Evolutionary conservation across 2,329 filamentous ascomycete species (phyloP).

Genomic region (Penicillium sp.): DNA sequence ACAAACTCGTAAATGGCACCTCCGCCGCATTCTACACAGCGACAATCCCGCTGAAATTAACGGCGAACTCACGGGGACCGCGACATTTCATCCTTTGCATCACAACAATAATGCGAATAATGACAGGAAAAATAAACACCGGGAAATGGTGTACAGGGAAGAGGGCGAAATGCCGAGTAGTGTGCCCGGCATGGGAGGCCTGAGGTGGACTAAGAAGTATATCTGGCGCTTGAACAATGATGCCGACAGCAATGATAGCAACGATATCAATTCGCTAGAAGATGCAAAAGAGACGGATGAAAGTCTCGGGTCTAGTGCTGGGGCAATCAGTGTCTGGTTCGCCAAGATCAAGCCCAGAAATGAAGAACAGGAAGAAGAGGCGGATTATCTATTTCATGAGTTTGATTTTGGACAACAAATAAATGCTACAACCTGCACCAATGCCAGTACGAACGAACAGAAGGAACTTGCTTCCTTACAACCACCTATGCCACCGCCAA

Average conservation of each 20-base stretch:
- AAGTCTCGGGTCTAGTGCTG: background rate
- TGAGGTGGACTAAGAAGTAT: conserved; percentile 41
- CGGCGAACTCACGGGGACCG: conserved; percentile 38
- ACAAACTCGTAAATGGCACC: conserved; percentile 10
- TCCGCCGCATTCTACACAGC: conserved; percentile 29
- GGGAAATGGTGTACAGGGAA: conserved; percentile 39
- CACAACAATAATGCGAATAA: conserved; percentile 16
- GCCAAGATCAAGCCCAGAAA: conserved; percentile 30
- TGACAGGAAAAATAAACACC: background rate
- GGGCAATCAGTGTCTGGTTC: conserved; percentile 42
- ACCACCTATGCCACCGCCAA: conserved; percentile 18
- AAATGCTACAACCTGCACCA: background rate
- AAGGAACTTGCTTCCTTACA: conserved; percentile 9
- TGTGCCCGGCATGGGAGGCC: conserved; percentile 21
- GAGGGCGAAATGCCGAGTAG: conserved; percentile 37
- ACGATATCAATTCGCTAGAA: background rate
- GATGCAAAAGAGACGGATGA: background rate
- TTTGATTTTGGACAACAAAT: conserved; percentile 29
- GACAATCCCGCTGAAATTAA: conserved; percentile 39
- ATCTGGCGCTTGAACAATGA: conserved; percentile 37
- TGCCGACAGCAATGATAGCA: background rate
- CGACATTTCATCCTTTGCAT: conserved; percentile 31
- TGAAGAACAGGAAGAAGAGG: conserved; percentile 24
- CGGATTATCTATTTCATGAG: conserved; percentile 45
- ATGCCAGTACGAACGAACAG: background rate